Percentiles rank a stretch among this genome's conserved stretches.
phyloP scores from a whole-genome alignment of 495 filamentous ascomycete species.

The Lophiotrema nucula region DNA sequence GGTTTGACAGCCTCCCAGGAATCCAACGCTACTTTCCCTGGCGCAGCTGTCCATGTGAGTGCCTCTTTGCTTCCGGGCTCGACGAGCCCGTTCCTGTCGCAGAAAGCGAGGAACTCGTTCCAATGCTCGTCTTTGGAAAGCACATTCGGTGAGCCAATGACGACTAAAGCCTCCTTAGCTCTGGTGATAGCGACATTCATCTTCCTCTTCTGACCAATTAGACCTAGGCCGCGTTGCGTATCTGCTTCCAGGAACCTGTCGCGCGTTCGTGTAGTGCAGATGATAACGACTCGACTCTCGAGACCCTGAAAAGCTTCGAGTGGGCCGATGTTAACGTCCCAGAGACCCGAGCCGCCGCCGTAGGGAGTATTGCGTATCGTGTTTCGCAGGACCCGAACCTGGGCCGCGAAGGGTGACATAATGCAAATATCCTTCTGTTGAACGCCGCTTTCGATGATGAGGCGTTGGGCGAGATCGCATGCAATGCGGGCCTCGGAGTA shows the following conservation, averaged over 20 bases:
- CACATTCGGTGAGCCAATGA: constrained; percentile 52
- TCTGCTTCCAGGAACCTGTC: constrained; percentile 50
- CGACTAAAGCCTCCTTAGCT: constrained; percentile 53
- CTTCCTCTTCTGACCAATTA: constrained; percentile 49
- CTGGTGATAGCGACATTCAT: constrained; percentile 58
- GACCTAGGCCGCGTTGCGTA: constrained; percentile 46
- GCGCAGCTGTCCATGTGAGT: too few relatives aligned
- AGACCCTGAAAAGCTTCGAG: constrained; percentile 59
- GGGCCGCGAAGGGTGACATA: constrained; percentile 56
- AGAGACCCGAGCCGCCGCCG: constrained; percentile 29
- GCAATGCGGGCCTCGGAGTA: constrained; percentile 49
- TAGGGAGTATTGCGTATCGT: constrained; percentile 35
- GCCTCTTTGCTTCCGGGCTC: neutral
- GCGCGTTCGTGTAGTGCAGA: constrained; percentile 55
- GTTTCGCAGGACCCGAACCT: constrained; percentile 49
- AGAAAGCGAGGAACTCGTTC: constrained; percentile 50
- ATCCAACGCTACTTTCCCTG: too few relatives aligned
- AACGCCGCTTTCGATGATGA: constrained; percentile 43
- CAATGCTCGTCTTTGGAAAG: constrained; percentile 47
- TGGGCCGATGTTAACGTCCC: constrained; percentile 54
- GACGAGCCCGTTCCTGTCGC: constrained; percentile 44
- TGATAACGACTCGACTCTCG: constrained; percentile 53
- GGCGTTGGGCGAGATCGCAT: constrained; percentile 42
- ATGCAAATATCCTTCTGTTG: constrained; percentile 50
- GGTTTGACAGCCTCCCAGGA: too few relatives aligned